Evolutionary conservation across 192 early-diverging fungal genomes (phyloP).

Genomic region (Podila verticillata): DNA sequence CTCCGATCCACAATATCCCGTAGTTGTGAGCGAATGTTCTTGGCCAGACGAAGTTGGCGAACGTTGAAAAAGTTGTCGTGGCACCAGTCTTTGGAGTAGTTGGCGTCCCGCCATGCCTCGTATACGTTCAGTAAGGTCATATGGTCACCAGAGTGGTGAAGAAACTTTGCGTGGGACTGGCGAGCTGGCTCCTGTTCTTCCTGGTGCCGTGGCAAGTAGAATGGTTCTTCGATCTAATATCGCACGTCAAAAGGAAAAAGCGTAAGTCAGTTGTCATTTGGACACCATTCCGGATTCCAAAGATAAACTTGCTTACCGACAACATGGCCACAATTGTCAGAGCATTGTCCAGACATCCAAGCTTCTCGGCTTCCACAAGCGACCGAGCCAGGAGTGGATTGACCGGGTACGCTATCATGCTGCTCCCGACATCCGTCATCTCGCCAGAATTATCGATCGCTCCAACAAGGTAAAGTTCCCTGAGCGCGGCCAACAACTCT

Average conservation of each 20-base stretch:
- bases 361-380: constrained; percentile 76
- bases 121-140: constrained; percentile 87
- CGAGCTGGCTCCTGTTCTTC: constrained; percentile 85
- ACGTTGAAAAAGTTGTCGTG: constrained; percentile 88
- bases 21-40: constrained; percentile 90
- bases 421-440: constrained; percentile 83
- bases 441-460: constrained; percentile 88
- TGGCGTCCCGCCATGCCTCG: constrained; percentile 77
- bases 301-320: constrained; percentile 57
- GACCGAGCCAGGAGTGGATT: constrained; percentile 91
- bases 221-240: constrained; percentile 76
- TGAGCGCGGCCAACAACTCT: constrained; percentile 85
- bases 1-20: constrained; percentile 87
- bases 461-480: constrained; percentile 88
- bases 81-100: constrained; percentile 85
- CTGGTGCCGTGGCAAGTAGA: constrained; percentile 79
- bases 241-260: background rate
- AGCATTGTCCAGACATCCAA: constrained; percentile 87
- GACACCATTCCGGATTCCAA: too few relatives aligned
- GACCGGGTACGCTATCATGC: constrained; percentile 93
- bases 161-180: constrained; percentile 82
- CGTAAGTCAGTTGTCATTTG: too few relatives aligned
- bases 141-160: constrained; percentile 94
- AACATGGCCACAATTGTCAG: constrained; percentile 93
- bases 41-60: constrained; percentile 82